Conservation (phyloP, 768 basidiomycete species). For the Agaricus subrufescens region DNA sequence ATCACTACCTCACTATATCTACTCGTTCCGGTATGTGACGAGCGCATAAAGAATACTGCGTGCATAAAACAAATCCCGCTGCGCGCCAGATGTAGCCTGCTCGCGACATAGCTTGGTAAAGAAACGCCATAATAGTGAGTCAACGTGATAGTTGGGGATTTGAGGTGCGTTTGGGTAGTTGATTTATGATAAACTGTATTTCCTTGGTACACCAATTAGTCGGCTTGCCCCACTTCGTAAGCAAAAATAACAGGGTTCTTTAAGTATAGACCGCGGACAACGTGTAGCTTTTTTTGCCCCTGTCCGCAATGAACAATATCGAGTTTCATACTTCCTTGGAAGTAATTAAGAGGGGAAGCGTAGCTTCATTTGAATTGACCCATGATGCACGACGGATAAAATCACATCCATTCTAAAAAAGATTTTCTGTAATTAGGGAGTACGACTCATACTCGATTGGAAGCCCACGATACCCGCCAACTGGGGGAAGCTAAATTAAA, state of each 20-base stretch:
- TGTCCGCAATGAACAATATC: slow-evolving; percentile 10
- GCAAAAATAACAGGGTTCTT: slow-evolving; percentile 4
- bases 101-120: slow-evolving; percentile 11
- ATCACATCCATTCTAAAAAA: slow-evolving; percentile 2
- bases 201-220: slow-evolving; percentile 1
- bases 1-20: too few relatives aligned
- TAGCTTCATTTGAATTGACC: slow-evolving; percentile 5
- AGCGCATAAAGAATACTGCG: too few relatives aligned
- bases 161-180: slow-evolving; percentile 13
- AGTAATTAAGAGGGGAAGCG: slow-evolving; percentile 10
- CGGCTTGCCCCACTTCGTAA: background rate
- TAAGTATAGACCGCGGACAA: slow-evolving; percentile 17
- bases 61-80: too few relatives aligned
- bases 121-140: slow-evolving; percentile 12
- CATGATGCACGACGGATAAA: background rate
- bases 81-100: background rate
- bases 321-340: slow-evolving; percentile 12
- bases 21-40: too few relatives aligned
- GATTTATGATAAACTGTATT: background rate
- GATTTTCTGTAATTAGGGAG: background rate
- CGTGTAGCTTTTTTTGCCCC: slow-evolving; percentile 15
- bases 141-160: slow-evolving; percentile 12
- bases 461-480: background rate
- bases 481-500: background rate
- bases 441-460: background rate